Base-by-base conservation (phyloP, 1,284 basidiomycete species). In the Gomphus bonarii region DNA sequence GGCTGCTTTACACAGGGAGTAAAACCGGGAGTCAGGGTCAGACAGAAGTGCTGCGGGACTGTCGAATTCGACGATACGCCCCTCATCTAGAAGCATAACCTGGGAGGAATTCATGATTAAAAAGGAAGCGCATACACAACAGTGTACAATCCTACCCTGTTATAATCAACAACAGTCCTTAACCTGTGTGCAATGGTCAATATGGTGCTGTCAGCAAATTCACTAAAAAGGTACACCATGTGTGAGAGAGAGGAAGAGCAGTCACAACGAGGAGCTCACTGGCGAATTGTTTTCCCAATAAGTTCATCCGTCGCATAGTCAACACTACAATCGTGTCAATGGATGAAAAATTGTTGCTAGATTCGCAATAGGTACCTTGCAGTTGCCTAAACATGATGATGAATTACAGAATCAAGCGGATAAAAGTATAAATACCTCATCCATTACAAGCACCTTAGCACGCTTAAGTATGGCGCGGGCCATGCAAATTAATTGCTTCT, bases 71-170 rank as follows among this genome's bases (percentile, higher is more conserved):
- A 83, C 75, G 55, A 97, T 91, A 2, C 77, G 78, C 7, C 91
- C 90, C 68, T 91, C 81, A 60, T 94, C 91, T n/a, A 94, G 80
- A 42, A 94, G 76, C 82, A 95, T 90, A 44, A 90, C 82, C 85
- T 88, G 54, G 20, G 35, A 35, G 46, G 48, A 46, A 48, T 31
- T 51, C 36, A 55, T 59, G n/a, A 47, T 36, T 49, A 62, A 52
- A 18, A 12, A 38, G 16, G 38, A 40, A 53, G 22, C 20, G 49
- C 14, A 46, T 11, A 18, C 46, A 47, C 35, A 20, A 10, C 33
- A 25, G 49, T 55, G 46, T 12, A 18, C 12, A 67, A 9, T 18
- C 73, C 58, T 61, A 84, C 79, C 63, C 76, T 69, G 66, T 79
- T 75, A 64, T 79, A 80, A 63, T 80, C 77, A 28, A 80, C 77